Conservation (phyloP, 2,329 filamentous ascomycete species). For the Monosporascus sp. region DNA sequence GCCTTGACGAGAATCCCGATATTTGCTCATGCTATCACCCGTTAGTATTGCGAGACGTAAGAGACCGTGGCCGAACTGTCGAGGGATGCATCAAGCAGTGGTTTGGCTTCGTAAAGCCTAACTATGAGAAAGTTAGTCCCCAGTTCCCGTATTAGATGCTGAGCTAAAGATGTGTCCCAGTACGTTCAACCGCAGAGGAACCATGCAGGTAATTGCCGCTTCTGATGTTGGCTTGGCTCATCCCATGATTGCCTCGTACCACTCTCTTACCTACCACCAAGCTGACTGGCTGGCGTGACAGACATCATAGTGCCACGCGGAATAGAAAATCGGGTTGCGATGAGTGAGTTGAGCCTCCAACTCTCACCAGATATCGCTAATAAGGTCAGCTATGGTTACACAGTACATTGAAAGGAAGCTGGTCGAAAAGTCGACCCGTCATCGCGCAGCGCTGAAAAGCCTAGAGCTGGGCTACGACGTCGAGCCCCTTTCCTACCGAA, state of each 20-base stretch:
- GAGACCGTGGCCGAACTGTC: conserved; percentile 82
- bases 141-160: background rate
- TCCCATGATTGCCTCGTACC: conserved; percentile 2
- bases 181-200: conserved; percentile 90
- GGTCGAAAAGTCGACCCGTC: conserved; percentile 75
- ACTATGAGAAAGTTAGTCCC: conserved; percentile 67
- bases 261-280: conserved; percentile 2
- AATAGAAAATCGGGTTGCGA: conserved; percentile 90
- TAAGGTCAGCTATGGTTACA: conserved; percentile 70
- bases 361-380: conserved; percentile 3
- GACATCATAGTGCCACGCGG: conserved; percentile 94
- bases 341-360: conserved; percentile 46
- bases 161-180: conserved; percentile 27
- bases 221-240: background rate
- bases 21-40: conserved; percentile 6
- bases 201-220: conserved; percentile 58
- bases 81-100: conserved; percentile 97
- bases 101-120: conserved; percentile 94
- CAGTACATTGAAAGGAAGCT: conserved; percentile 89
- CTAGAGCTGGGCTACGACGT: conserved; percentile 69
- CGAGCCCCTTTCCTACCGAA: conserved; percentile 67
- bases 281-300: conserved; percentile 17
- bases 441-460: conserved; percentile 71
- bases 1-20: conserved; percentile 11
- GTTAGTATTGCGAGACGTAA: conserved; percentile 77